phyloP scores from a whole-genome alignment of 202 grass and related monocot genomes.

The Zizania palustris region DNA sequence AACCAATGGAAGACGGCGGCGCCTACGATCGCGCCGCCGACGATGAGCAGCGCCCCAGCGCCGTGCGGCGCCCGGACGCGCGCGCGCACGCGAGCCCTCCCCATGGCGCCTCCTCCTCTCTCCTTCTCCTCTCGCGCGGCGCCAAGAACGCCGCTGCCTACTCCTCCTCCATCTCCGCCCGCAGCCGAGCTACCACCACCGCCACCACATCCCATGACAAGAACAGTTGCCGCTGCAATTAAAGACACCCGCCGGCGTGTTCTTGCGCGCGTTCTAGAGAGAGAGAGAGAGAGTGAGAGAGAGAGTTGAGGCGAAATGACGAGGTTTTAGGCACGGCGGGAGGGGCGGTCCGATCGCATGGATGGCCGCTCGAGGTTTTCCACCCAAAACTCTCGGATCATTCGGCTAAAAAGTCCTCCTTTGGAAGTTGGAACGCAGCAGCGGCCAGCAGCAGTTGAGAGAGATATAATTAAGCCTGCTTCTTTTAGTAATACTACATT shows the following conservation, averaged over 20 bases:
- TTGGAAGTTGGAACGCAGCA: too few species aligned
- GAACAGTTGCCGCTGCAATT: background rate
- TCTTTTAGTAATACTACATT: too few species aligned
- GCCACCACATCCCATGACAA: constrained; percentile 25
- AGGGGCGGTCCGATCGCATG: too few species aligned
- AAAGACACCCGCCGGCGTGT: constrained; percentile 11
- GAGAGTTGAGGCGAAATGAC: background rate
- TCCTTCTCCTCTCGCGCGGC: constrained; percentile 9
- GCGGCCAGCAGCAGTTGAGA: too few species aligned
- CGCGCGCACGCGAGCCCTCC: constrained; percentile 30
- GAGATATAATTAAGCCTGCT: too few species aligned
- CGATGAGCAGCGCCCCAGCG: constrained; percentile 45
- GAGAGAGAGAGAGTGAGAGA: too few species aligned
- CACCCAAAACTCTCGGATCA: too few species aligned
- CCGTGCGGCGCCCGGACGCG: constrained; percentile 43
- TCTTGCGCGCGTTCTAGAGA: background rate
- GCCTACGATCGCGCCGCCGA: constrained; percentile 46
- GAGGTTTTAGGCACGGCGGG: constrained; percentile 29
- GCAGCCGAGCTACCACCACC: background rate
- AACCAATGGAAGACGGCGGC: constrained; percentile 48
- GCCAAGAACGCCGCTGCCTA: constrained; percentile 10
- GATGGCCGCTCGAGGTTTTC: too few species aligned
- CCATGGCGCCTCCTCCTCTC: background rate
- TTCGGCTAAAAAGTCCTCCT: too few species aligned
- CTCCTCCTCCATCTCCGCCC: too few species aligned